Base-by-base conservation (phyloP, 2,329 filamentous ascomycete genomes). In the Lecanicillium sp. region DNA sequence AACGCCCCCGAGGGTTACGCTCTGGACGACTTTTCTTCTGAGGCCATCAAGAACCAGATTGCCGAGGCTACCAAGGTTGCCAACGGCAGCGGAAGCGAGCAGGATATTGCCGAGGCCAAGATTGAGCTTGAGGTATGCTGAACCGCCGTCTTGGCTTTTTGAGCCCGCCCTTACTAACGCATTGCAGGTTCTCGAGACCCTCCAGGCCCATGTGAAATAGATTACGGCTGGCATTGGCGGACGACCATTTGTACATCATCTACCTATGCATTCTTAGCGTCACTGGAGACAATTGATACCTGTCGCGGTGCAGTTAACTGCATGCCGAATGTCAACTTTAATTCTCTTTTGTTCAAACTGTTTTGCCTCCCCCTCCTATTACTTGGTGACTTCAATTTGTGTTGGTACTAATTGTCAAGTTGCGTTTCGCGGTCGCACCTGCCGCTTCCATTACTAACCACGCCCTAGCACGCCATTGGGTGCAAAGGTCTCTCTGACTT, bases 91-190 rank as follows among this genome's bases (percentile, higher is more conserved):
- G 92, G 90, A 58, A 95, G 87, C 66, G 92, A 95, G 78, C 83
- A 88, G 70, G 92, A 96, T 60, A 85, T 96, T 68, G 90, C 90
- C 49, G 92, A 98, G 80, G 92, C 92, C 52, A 96, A 95, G 80
- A 90, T 98, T 63, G 90, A 96, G 77, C 71, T 98, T 53, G 92
- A 98, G 87, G 90, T 95, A 68, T 61, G 62, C 52, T 36, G 15
- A 19, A 15, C 28, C 3, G 17, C 5, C 16, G 25, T 9, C 11
- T 17, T 39, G 12, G 29, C 29, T 7, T 14, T 9, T 15, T 13
- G 12, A 27, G 8, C 14, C 25, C 14, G 39, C 30, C 20, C 9
- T n/a, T 51, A 45, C 63, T 75, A 55, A 74, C 55, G 27, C 17
- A 32, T 29, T 36, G 32, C 48, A 89, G 84, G 83, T 90, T 57